A percentile compares a stretch with the other conserved stretches of the same genome.
phyloP scores from a whole-genome alignment of 2,329 filamentous ascomycete genomes.

The Penicillium frequentans region DNA sequence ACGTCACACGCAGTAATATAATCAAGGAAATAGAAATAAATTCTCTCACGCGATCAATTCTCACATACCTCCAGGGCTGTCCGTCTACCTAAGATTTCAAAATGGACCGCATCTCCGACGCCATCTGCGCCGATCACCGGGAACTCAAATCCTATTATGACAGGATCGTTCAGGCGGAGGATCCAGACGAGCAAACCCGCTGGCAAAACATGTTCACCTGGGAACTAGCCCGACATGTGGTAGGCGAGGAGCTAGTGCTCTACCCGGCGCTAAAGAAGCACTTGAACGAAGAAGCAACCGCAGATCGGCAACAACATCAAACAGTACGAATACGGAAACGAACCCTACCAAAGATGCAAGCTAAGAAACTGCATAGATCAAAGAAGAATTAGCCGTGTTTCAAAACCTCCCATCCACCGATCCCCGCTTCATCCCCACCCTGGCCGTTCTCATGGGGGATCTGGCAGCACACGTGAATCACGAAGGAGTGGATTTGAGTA shows the following conservation, averaged over 20 bases:
- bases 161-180: constrained; percentile 41
- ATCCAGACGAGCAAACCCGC: constrained; percentile 45
- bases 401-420: constrained; percentile 47
- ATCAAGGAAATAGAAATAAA: background rate
- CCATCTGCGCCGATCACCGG: constrained; percentile 45
- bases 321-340: constrained; percentile 19
- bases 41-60: too few relatives aligned
- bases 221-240: constrained; percentile 54
- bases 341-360: background rate
- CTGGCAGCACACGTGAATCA: constrained; percentile 51
- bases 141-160: constrained; percentile 46
- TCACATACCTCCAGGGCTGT: too few relatives aligned
- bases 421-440: constrained; percentile 44
- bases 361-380: constrained; percentile 43
- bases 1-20: constrained; percentile 2
- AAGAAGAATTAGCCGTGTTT: constrained; percentile 52
- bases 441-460: constrained; percentile 46
- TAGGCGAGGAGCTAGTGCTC: constrained; percentile 55
- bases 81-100: background rate
- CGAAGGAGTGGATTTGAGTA: constrained; percentile 52
- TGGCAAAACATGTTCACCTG: constrained; percentile 55
- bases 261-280: constrained; percentile 57
- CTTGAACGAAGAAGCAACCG: constrained; percentile 49
- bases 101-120: constrained; percentile 34
- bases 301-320: constrained; percentile 52